Evolutionary conservation across 2,329 filamentous ascomycete genomes (phyloP).

Genomic region (Cytospora schulzeri): DNA sequence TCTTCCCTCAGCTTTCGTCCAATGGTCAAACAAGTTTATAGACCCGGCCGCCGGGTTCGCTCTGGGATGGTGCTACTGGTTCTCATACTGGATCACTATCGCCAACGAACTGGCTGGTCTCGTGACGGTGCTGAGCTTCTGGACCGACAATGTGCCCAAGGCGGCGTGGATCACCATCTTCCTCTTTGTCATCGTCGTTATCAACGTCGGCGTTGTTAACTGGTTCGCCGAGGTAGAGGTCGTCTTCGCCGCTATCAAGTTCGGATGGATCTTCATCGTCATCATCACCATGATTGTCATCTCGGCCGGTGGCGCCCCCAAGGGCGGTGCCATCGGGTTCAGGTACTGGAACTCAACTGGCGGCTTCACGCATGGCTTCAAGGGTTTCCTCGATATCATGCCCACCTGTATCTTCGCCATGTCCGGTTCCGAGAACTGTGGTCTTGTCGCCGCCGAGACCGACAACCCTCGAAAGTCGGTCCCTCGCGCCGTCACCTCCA

Average conservation of each 20-base stretch:
- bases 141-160: conserved; percentile 45
- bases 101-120: conserved; percentile 47
- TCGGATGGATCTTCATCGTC: conserved; percentile 50
- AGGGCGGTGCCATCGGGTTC: conserved; percentile 44
- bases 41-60: conserved; percentile 46
- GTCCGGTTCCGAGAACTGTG: conserved; percentile 47
- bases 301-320: conserved; percentile 45
- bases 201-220: conserved; percentile 46
- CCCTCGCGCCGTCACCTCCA: conserved; percentile 47
- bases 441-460: conserved; percentile 47
- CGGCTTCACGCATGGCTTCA: conserved; percentile 47
- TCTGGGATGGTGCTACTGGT: conserved; percentile 51
- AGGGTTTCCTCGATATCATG: conserved; percentile 58
- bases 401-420: conserved; percentile 53
- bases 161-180: conserved; percentile 49
- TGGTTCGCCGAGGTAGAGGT: conserved; percentile 51
- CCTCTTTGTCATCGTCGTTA: conserved; percentile 41
- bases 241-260: conserved; percentile 46
- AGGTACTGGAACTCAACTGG: conserved; percentile 46
- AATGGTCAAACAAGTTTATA: conserved; percentile 50
- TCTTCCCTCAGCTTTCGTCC: conserved; percentile 48
- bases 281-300: conserved; percentile 48
- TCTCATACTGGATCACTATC: conserved; percentile 47
- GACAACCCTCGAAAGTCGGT: conserved; percentile 45
- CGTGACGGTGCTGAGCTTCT: conserved; percentile 46